phyloP scores from a whole-genome alignment of 805 yeast species.

The Grigorovia humatica region DNA sequence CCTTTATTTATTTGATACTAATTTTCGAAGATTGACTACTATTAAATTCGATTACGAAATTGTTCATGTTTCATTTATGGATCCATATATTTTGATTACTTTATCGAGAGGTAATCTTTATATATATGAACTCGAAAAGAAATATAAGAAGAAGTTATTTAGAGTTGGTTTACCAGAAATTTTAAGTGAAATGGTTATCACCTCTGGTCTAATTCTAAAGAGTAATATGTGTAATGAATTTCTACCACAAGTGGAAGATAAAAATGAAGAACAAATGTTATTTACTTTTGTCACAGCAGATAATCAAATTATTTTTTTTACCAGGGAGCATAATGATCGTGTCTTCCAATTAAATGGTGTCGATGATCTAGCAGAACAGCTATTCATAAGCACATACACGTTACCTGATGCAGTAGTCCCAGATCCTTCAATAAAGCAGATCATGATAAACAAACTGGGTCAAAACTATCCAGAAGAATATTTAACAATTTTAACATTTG shows the following conservation, averaged over 20 bases:
- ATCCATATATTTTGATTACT: slow-evolving; percentile 53
- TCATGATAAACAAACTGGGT: slow-evolving; percentile 55
- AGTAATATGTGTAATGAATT: slow-evolving; percentile 38
- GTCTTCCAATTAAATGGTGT: slow-evolving; percentile 32
- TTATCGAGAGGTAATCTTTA: slow-evolving; percentile 63
- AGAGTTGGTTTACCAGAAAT: slow-evolving; percentile 30
- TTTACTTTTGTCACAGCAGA: slow-evolving; percentile 70
- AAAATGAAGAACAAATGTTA: slow-evolving; percentile 27
- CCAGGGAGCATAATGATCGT: slow-evolving; percentile 36
- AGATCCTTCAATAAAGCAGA: slow-evolving; percentile 66
- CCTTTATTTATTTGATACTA: slow-evolving; percentile 50
- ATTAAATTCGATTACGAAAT: slow-evolving; percentile 51
- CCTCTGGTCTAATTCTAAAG: slow-evolving; percentile 56
- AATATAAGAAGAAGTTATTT: slow-evolving; percentile 27
- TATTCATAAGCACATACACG: slow-evolving; percentile 28
- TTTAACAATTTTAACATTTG: slow-evolving; percentile 61
- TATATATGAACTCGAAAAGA: slow-evolving; percentile 37
- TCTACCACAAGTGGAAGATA: slow-evolving; percentile 17
- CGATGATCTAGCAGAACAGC: slow-evolving; percentile 32
- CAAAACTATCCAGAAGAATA: slow-evolving; percentile 50
- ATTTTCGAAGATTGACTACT: slow-evolving; percentile 44
- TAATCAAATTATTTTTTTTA: slow-evolving; percentile 58
- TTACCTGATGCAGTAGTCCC: slow-evolving; percentile 37
- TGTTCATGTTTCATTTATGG: slow-evolving; percentile 50
- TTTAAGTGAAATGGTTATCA: slow-evolving; percentile 42